Conservation (phyloP, 1,139 yeast species). For the Suhomyces terraborum region DNA sequence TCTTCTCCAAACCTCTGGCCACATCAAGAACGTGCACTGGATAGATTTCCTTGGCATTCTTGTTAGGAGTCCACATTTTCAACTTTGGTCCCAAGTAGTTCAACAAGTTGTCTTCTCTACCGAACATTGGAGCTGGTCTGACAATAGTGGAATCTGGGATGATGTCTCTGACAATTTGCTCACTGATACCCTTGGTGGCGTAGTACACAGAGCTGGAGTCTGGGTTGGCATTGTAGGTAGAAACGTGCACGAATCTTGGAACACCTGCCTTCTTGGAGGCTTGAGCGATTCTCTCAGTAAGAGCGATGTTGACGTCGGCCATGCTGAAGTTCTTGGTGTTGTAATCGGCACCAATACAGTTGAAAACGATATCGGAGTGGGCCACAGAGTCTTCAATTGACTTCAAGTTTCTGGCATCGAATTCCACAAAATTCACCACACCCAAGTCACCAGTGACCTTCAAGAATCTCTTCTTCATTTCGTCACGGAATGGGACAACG, state of each 20-base stretch:
- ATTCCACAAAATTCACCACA: constrained; percentile 81
- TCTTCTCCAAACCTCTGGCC: constrained; percentile 74
- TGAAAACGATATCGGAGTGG: constrained; percentile 80
- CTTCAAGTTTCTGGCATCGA: constrained; percentile 76
- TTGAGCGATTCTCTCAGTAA: constrained; percentile 74
- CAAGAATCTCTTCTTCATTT: constrained; percentile 74
- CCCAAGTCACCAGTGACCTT: constrained; percentile 88
- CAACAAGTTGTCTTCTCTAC: constrained; percentile 72
- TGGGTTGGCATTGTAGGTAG: constrained; percentile 76
- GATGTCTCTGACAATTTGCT: constrained; percentile 65
- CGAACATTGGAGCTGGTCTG: constrained; percentile 82
- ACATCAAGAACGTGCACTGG: constrained; percentile 83
- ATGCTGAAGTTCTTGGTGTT: constrained; percentile 77
- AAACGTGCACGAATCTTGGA: constrained; percentile 76
- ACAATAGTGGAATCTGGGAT: constrained; percentile 81
- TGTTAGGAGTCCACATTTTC: constrained; percentile 64
- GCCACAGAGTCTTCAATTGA: constrained; percentile 79
- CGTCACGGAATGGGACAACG: constrained; percentile 79
- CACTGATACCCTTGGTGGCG: constrained; percentile 82
- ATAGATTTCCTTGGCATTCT: constrained; percentile 60
- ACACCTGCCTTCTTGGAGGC: constrained; percentile 74
- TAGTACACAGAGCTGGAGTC: constrained; percentile 68
- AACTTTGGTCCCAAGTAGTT: constrained; percentile 61
- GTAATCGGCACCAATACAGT: constrained; percentile 77
- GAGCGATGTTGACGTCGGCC: constrained; percentile 83